Base-by-base conservation (phyloP, 1,284 basidiomycete genomes). In the Coniferiporia sulphurascens region DNA sequence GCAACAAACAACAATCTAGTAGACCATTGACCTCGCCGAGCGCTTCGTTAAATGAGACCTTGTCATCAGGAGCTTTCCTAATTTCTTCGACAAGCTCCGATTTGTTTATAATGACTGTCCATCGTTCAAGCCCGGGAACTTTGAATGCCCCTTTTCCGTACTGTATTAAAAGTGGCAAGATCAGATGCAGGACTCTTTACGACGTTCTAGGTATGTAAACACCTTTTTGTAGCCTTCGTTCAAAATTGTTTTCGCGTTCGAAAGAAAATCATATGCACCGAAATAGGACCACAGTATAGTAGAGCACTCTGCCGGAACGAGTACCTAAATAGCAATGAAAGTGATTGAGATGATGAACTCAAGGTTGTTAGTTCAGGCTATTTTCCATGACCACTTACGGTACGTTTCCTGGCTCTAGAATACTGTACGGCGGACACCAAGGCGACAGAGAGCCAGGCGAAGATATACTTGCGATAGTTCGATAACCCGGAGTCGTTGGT, bases 81-180 rank as follows among this genome's bases (percentile, higher is more conserved):
- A 75, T 46, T n/a, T 75, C 73, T 3, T 74, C 71, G 13, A 74
- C 62, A 19, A 66, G 62, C 48, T 67, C 54, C 4, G 62, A 60
- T 5, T 63, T 61, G 4, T 64, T 66, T 2, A 69, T 63, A 9
- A 73, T 53, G 34, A 74, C 62, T 0, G 63, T 62, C 72, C 71
- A 74, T 3, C 59, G 55, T 13, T 57, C 60, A 4, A 69, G 55
- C 8, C 60, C 62, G 13, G 69, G 67, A n/a, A 73, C 52, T 53
- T 70, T 67, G 62, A 71, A 71, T 5, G 69, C 53, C 5, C 56
- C 43, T 19, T 52, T 58, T 8, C 60, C 58, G 49, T 64, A 66
- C 65, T 68, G 27, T 36, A 10, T 8, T 4, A 17, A 21, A 36
- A 17, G 4, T 13, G 9, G 46, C 9, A 48, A 32, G 9, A 9